Percentiles rank a stretch among this genome's conserved stretches.
phyloP scores from a whole-genome alignment of 805 yeast genomes.

The Phaffomyces antillensis region DNA sequence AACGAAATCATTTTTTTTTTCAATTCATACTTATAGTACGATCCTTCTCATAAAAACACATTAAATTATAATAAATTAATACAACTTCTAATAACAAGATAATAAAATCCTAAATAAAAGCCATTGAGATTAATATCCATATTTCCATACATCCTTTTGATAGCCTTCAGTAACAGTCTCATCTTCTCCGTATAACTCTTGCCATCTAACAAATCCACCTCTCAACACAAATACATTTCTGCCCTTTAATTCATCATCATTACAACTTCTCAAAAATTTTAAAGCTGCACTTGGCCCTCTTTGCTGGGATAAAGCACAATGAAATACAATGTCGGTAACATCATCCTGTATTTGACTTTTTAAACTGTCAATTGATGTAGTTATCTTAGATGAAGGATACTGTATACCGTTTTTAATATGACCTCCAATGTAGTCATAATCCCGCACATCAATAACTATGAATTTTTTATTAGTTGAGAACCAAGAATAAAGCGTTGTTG shows the following conservation, averaged over 20 bases:
- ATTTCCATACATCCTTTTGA: constrained; percentile 36
- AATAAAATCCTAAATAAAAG: not conserved
- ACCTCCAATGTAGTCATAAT: constrained; percentile 73
- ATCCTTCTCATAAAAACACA: no score
- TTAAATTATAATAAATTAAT: no score
- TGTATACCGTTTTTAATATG: constrained; percentile 52
- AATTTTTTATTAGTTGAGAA: constrained; percentile 32
- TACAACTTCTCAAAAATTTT: constrained; percentile 37
- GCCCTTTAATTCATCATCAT: constrained; percentile 19
- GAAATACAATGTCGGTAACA: constrained; percentile 61
- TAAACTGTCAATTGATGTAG: no score
- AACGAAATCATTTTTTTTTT: no score
- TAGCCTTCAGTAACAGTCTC: constrained; percentile 53
- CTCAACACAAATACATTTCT: constrained; percentile 60
- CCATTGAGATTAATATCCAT: constrained; percentile 10
- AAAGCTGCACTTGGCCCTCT: constrained; percentile 86
- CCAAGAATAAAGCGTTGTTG: constrained; percentile 41
- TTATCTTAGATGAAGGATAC: constrained; percentile 34
- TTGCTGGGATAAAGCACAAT: constrained; percentile 86
- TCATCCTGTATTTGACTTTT: constrained; percentile 12
- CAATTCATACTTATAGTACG: no score
- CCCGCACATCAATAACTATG: constrained; percentile 77
- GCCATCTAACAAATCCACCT: constrained; percentile 91
- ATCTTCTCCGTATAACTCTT: constrained; percentile 64
- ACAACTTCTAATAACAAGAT: not conserved